Evolutionary conservation across 139 green algal species (phyloP).

Genomic region (Closterium sp.): DNA sequence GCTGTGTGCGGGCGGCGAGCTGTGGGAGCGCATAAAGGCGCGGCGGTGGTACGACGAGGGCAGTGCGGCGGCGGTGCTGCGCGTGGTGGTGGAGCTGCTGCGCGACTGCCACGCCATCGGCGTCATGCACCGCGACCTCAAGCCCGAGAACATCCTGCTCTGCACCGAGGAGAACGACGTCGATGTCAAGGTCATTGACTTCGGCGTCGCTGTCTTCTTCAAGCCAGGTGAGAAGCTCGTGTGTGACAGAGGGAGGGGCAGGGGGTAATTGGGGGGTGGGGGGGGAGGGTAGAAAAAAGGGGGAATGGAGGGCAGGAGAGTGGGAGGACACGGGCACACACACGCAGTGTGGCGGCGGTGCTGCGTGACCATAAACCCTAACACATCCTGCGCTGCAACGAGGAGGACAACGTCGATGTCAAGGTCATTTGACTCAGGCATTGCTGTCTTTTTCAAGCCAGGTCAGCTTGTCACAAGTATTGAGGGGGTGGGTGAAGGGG

Average conservation of each 20-base stretch:
- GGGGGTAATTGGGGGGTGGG: no score
- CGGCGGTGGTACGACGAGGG: constrained; percentile 80
- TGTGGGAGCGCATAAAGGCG: constrained; percentile 87
- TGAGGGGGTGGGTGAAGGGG: no score
- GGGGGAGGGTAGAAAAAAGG: not conserved
- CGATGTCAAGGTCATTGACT: constrained; percentile 89
- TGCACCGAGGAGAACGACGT: constrained; percentile 62
- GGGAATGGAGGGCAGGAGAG: not conserved
- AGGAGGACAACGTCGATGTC: constrained; percentile 63
- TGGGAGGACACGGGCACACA: constrained; percentile 60
- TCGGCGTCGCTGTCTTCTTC: constrained; percentile 84
- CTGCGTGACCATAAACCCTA: constrained; percentile 82
- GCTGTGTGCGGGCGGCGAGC: constrained; percentile 86
- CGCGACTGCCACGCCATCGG: constrained; percentile 86
- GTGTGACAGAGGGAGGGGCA: no score
- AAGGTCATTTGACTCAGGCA: constrained; percentile 91
- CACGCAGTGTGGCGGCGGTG: constrained; percentile 88
- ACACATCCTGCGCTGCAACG: constrained; percentile 93
- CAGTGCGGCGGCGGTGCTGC: constrained; percentile 74
- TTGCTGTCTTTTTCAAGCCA: constrained; percentile 78
- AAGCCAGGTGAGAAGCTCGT: constrained; percentile 58
- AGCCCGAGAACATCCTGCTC: constrained; percentile 97
- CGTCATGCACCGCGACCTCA: constrained; percentile 87
- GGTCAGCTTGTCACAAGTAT: not conserved
- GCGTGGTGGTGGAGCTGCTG: constrained; percentile 86